Evolutionary conservation across 164 flowering plant genomes (phyloP).

Genomic region (Aristolochia fimbriata): DNA sequence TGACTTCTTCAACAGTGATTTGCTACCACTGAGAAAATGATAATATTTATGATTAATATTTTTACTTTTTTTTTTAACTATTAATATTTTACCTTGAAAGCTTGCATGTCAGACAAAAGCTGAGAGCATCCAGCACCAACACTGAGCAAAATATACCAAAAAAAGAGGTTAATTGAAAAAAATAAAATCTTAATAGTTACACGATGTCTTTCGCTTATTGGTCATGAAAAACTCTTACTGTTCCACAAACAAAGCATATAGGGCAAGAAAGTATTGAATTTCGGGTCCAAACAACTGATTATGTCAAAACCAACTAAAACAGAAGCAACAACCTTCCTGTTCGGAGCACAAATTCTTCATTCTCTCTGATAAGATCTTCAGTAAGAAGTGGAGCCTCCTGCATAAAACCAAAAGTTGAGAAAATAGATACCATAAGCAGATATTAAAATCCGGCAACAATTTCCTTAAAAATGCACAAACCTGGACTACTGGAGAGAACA

Average conservation of each 20-base stretch:
- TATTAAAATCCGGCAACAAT: background rate
- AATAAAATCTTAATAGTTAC: background rate
- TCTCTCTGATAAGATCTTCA: constrained; percentile 86
- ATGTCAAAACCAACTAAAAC: background rate
- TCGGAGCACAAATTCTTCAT: constrained; percentile 92
- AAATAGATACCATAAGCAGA: background rate
- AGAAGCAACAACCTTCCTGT: constrained; percentile 67
- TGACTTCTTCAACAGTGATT: background rate
- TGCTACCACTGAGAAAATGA: no score
- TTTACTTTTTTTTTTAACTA: no score
- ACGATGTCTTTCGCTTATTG: no score
- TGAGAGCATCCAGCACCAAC: constrained; percentile 99
- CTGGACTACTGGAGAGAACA: constrained; percentile 79
- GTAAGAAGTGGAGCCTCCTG: constrained; percentile 93
- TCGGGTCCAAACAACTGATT: background rate
- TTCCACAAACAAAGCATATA: no score
- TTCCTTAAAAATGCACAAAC: constrained; percentile 28
- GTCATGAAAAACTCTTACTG: no score
- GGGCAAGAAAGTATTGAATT: no score
- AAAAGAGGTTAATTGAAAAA: background rate
- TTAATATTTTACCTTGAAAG: constrained; percentile 67
- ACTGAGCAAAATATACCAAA: constrained; percentile 36
- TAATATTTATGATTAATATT: background rate
- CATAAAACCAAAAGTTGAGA: constrained; percentile 4
- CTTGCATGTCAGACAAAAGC: constrained; percentile 98